Conservation (phyloP, 2,329 filamentous ascomycete genomes). For the Monilinia vaccinii-corymbosi region DNA sequence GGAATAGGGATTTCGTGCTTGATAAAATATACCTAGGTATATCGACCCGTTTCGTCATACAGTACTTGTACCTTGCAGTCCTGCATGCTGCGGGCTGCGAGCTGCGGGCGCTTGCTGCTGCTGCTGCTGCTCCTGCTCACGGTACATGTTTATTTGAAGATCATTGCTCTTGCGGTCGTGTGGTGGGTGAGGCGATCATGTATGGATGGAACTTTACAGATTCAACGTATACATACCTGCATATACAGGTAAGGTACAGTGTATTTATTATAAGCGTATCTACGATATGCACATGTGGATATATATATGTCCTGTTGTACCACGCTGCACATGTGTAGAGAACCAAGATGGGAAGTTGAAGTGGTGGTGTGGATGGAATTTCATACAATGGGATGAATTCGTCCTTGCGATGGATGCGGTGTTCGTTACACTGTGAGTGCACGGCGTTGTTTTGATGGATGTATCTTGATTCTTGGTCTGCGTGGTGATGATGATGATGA, state of each 20-base stretch:
- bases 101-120: too few species aligned
- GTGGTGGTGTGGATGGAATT: neutral
- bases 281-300: neutral
- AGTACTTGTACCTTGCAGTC: slow-evolving; percentile 1
- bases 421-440: neutral
- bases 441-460: neutral
- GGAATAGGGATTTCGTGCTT: neutral
- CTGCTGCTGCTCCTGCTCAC: too few species aligned
- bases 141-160: neutral
- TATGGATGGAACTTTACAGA: neutral
- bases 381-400: too few species aligned
- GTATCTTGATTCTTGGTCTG: neutral
- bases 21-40: neutral
- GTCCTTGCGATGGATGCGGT: neutral
- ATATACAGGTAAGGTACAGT: neutral
- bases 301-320: neutral
- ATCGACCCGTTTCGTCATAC: neutral
- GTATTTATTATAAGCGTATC: neutral
- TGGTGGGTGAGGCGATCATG: neutral
- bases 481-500: neutral
- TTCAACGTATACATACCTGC: neutral
- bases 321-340: neutral
- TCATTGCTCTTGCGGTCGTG: neutral
- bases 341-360: neutral
- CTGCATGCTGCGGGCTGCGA: neutral